Percentiles rank a stretch among this genome's conserved stretches.
phyloP scores from a whole-genome alignment of 495 filamentous ascomycete genomes.

The Aspergillus leporis region DNA sequence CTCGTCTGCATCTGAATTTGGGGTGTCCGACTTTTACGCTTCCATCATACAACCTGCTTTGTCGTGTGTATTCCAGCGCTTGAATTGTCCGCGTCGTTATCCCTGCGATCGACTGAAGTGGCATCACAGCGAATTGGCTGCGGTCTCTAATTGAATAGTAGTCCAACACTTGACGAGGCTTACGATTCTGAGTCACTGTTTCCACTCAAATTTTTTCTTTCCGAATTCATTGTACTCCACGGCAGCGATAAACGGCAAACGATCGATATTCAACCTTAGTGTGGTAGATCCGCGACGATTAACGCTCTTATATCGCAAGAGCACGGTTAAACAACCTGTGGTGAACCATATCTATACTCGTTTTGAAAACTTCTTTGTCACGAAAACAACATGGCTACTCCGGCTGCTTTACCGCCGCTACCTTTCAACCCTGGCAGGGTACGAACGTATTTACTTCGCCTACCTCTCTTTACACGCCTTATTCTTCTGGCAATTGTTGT shows the following conservation, averaged over 20 bases:
- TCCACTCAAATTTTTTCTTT: not conserved
- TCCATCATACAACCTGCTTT: not conserved
- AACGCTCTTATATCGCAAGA: not conserved
- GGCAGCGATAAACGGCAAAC: not conserved
- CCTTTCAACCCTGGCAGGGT: constrained; percentile 52
- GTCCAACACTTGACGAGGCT: not conserved
- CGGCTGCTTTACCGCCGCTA: constrained; percentile 41
- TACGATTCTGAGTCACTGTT: not conserved
- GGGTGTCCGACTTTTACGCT: not conserved
- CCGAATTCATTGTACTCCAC: not conserved
- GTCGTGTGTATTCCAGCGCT: not conserved
- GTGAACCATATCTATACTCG: not conserved
- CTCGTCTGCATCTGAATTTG: not conserved
- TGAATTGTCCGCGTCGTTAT: not conserved
- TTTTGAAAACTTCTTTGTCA: not conserved
- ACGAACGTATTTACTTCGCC: constrained; percentile 72
- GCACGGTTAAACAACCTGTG: not conserved
- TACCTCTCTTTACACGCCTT: constrained; percentile 87
- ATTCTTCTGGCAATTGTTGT: constrained; percentile 65
- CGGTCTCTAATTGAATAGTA: not conserved
- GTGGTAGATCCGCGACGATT: not conserved
- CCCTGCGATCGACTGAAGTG: not conserved
- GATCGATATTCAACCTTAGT: not conserved
- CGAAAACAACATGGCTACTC: constrained; percentile 36
- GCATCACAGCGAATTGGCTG: not conserved